A percentile compares a stretch with the other conserved stretches of the same genome.
phyloP scores from a whole-genome alignment of 345 rosid genomes.

The Conringia planisiliqua region DNA sequence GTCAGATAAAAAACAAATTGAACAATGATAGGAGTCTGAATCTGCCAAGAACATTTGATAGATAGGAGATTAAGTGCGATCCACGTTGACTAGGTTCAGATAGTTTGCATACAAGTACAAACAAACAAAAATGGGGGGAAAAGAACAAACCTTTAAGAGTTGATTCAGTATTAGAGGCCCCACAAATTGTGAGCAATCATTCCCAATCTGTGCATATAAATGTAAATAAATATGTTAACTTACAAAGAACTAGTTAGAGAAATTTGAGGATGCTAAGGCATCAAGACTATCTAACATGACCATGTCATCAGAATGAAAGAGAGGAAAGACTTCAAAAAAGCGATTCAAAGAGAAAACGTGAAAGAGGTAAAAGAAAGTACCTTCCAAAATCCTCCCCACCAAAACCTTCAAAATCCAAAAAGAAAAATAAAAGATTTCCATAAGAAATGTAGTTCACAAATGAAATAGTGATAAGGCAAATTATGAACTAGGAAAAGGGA shows the following conservation, averaged over 20 bases:
- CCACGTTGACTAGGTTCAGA: background rate
- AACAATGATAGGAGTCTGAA: background rate
- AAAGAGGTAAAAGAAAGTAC: slow-evolving; percentile 39
- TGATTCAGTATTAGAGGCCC: slow-evolving; percentile 87
- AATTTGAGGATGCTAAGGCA: background rate
- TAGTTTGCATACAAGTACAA: background rate
- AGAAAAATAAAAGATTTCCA: background rate
- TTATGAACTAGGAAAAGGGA: background rate
- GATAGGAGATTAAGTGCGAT: background rate
- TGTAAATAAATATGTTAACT: background rate
- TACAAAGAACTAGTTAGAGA: background rate
- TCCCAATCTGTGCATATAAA: slow-evolving; percentile 35
- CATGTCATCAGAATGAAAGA: background rate
- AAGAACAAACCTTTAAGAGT: slow-evolving; percentile 70
- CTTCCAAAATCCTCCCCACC: slow-evolving; percentile 99
- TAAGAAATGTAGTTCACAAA: slow-evolving; percentile 6
- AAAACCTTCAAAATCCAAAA: slow-evolving; percentile 61
- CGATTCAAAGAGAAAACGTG: background rate
- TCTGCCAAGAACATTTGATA: background rate
- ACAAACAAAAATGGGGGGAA: background rate
- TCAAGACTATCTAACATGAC: background rate
- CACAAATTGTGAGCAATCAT: slow-evolving; percentile 89
- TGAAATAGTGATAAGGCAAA: background rate
- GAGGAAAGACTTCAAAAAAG: slow-evolving; percentile 1
- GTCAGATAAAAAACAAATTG: slow-evolving; percentile 8